These are phyloP conservation scores for Suillus variegatus DNA, from an alignment of 768 basidiomycete genomes.

Conservation along the genomic window DNA sequence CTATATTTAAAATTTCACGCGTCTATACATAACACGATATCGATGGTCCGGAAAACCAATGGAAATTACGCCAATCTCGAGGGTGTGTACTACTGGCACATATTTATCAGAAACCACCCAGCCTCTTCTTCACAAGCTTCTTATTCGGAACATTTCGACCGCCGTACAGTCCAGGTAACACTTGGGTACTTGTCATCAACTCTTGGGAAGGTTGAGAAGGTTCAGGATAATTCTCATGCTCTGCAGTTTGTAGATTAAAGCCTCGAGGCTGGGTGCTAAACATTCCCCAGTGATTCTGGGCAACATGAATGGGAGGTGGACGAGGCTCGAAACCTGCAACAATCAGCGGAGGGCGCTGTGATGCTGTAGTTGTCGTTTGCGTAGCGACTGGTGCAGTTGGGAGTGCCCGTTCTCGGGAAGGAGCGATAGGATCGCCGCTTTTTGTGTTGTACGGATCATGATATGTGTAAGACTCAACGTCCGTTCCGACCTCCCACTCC, in stretches of 20 bases:
- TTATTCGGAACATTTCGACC: constrained; percentile 52
- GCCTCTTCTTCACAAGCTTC: constrained; percentile 61
- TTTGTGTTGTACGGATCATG: constrained; percentile 53
- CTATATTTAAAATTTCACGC: neutral
- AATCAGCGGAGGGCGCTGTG: constrained; percentile 42
- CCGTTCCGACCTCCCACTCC: constrained; percentile 64
- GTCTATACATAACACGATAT: neutral
- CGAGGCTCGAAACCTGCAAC: constrained; percentile 32
- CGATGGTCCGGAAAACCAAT: neutral
- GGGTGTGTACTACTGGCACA: constrained; percentile 14
- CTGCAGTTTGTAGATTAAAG: constrained; percentile 13
- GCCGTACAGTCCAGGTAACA: constrained; percentile 70
- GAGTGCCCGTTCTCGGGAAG: constrained; percentile 16
- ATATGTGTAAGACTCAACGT: constrained; percentile 53
- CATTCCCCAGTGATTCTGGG: constrained; percentile 6
- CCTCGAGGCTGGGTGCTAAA: constrained; percentile 12
- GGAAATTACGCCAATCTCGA: neutral
- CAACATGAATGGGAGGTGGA: constrained; percentile 17
- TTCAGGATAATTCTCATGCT: constrained; percentile 14
- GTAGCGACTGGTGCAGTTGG: constrained; percentile 6
- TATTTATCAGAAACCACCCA: constrained; percentile 68
- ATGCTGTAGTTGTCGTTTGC: constrained; percentile 24
- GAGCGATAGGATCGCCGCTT: constrained; percentile 18
- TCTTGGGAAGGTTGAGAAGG: constrained; percentile 39
- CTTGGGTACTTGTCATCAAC: constrained; percentile 63